phyloP scores from a whole-genome alignment of 2,329 filamentous ascomycete species.

The Ascochyta clinopodiicola region DNA sequence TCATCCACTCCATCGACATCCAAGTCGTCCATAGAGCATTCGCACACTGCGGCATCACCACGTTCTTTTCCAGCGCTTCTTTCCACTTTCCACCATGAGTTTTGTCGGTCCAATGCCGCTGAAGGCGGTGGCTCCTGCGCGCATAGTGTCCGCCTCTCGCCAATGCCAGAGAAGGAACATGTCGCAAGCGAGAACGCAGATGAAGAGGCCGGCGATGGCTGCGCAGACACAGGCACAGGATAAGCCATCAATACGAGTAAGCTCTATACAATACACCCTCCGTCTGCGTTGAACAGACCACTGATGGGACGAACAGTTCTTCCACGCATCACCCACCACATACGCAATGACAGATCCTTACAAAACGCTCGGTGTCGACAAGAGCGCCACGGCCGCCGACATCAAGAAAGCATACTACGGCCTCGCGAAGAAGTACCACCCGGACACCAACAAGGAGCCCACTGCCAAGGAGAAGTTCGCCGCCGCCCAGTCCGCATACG shows the following conservation, averaged over 20 bases:
- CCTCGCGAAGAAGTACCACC: conserved; percentile 95
- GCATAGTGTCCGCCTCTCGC: conserved; percentile 40
- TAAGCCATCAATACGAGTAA: conserved; percentile 41
- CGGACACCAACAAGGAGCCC: conserved; percentile 95
- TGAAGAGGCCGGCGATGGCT: conserved; percentile 32
- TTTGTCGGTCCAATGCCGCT: conserved; percentile 44
- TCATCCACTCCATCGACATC: conserved; percentile 15
- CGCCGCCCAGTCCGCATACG: conserved; percentile 92
- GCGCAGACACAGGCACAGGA: conserved; percentile 29
- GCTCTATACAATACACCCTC: conserved; percentile 2
- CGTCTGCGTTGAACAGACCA: background rate
- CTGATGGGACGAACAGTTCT: conserved; percentile 38
- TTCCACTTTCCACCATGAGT: conserved; percentile 37
- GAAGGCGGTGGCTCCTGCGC: conserved; percentile 40
- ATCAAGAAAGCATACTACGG: conserved; percentile 99
- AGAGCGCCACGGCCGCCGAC: conserved; percentile 79
- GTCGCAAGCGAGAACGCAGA: conserved; percentile 35
- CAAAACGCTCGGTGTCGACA: conserved; percentile 81
- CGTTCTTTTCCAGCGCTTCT: conserved; percentile 17
- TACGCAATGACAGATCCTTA: conserved; percentile 79
- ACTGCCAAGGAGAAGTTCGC: conserved; percentile 93
- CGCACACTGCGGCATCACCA: conserved; percentile 18
- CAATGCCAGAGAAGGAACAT: conserved; percentile 42
- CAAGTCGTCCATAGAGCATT: conserved; percentile 1
- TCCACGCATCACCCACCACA: conserved; percentile 61